Base-by-base conservation (phyloP, 768 basidiomycete species). In the Hemileccinum impolitum region DNA sequence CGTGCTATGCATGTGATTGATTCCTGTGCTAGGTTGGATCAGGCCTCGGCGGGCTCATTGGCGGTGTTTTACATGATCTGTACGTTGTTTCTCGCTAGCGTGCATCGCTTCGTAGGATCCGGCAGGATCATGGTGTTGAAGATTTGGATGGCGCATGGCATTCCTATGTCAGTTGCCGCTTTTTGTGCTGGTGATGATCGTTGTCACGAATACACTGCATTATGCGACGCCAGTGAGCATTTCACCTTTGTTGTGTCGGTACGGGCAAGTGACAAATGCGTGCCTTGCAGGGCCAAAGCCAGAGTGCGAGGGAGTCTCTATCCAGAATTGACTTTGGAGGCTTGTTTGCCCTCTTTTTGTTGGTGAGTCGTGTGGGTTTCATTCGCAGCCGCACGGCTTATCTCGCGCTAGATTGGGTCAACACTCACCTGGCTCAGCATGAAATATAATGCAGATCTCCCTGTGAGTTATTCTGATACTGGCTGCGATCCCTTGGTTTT, bases 71-170 rank as follows among this genome's bases (percentile, higher is more conserved):
- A 19, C 45, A 47, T n/a, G 55, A 56, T 38, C 6, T 41, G 55
- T 56, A 37, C 2, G 55, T 51, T 10, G 4, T 21, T 45, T n/a
- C 6, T 23, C 17, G 19, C 18, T 26, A 1, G 11, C 11, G 10
- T 28, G 23, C 23, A 23, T 46, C 11, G 15, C 12, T 28, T 18
- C 4, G 6, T 31, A 43, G 8, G 6, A 26, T 14, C 3, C 15
- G 26, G 8, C 8, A 23, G 21, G 36, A 37, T 51, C 8, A 47
- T 8, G 3, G 14, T 36, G 8, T 3, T 15, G 34, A 3, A 57
- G 58, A 8, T 53, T 60, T 41, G 58, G 58, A 15, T 60, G 58
- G 58, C 56, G 56, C n/a, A 7, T 32, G 13, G 45, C 55, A 6
- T 57, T 57, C 38, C 38, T 53, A 14, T 47, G 42, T 23, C 56